Percentiles rank a stretch among this genome's conserved stretches.
These are phyloP conservation scores for Rehmannia glutinosa DNA, from an alignment of 257 asterid species.

Conservation along the genomic window DNA sequence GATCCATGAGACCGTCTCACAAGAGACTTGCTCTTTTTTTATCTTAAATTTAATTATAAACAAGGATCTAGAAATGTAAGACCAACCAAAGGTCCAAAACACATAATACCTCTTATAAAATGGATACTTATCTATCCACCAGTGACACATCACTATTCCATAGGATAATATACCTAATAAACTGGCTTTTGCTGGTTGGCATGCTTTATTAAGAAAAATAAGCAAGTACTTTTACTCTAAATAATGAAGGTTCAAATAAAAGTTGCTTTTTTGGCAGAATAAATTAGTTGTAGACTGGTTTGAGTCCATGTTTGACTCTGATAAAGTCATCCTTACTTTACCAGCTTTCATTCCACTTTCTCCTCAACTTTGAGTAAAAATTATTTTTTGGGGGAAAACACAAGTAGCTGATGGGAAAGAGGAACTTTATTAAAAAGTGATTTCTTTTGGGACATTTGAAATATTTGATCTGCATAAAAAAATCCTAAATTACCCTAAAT, in stretches of 20 bases:
- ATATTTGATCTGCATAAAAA: background rate
- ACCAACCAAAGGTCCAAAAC: no score
- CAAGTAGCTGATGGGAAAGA: conserved; percentile 15
- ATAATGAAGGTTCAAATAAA: conserved; percentile 3
- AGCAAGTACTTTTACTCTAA: conserved; percentile 16
- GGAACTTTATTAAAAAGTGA: conserved; percentile 13
- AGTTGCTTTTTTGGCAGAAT: conserved; percentile 26
- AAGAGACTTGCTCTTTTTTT: no score
- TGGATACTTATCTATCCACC: no score
- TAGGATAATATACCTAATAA: background rate
- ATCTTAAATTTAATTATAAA: no score
- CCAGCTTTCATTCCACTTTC: conserved; percentile 43
- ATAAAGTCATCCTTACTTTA: conserved; percentile 30
- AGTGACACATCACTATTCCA: background rate
- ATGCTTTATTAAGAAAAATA: conserved; percentile 8
- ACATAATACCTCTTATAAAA: no score
- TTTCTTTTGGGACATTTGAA: background rate
- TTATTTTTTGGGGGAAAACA: conserved; percentile 12
- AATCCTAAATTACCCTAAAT: background rate
- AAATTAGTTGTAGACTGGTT: conserved; percentile 19
- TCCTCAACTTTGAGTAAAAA: conserved; percentile 12
- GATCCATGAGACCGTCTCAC: no score
- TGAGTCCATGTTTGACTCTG: conserved; percentile 36
- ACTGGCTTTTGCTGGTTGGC: background rate
- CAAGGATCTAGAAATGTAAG: no score